Base-by-base conservation (phyloP, 345 rosid genomes). In the Salix purpurea region DNA sequence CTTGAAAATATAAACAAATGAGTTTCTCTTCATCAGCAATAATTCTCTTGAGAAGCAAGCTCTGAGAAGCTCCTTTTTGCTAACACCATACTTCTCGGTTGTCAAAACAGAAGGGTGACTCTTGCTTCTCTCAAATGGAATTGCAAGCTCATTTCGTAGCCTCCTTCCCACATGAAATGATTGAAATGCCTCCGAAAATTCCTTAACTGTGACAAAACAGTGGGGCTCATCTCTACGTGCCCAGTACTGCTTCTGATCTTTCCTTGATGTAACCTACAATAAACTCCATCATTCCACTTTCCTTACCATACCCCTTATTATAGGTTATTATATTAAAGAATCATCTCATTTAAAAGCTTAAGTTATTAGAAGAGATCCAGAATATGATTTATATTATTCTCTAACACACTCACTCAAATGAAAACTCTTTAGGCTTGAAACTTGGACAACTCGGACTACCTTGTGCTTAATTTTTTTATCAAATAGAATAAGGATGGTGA, bases 241-340 rank as follows among this genome's bases (percentile, higher is more conserved):
- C 95, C 95, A 85, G 73, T 92, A 92, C 80, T 91, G 95, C 58
- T 76, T 72, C 74, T 92, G 94, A 78, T 91, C 97, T 72, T 92
- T 92, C 77, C 54, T 89, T 1, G 97, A 92, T 36, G 94, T 88
- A 75, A 92, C 91, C 96, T 93, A 77, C 72, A 69, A 77, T 21
- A 40, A 10, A 40, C 13, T 10, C 2, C 12, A 40, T 40, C 13
- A 40, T 12, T 40, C 14, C 4, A 40, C 13, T 40, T 40, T 40
- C 46, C 46, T 40, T 40, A 2, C 2, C 14, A 40, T 40, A 11
- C 46, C 46, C 46, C 14, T 32, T 32, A 32, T 32, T 32, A 32
- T 32, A 32, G 4, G 4, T 32, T 32, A 32, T 0, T 32, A 32
- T 32, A 4, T 3, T 32, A 32, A 32, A 32, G 4, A 32, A 32